These are phyloP conservation scores for Suillus brevipes DNA, from an alignment of 768 basidiomycete genomes.

Conservation along the genomic window DNA sequence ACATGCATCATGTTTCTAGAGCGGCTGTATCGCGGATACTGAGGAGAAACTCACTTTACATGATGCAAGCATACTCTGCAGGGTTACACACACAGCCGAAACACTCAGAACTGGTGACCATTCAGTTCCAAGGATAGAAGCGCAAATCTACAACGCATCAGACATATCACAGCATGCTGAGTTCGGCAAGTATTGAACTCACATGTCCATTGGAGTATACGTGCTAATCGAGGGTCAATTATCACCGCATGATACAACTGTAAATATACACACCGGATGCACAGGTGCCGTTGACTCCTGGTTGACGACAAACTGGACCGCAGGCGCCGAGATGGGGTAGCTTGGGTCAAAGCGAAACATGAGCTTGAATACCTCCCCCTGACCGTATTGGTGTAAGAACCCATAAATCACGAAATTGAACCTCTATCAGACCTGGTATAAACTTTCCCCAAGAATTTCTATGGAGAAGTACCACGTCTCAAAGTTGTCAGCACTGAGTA, in stretches of 20 bases:
- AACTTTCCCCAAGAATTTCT: constrained; percentile 80
- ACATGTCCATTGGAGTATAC: constrained; percentile 90
- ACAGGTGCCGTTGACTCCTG: constrained; percentile 65
- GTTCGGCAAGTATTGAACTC: constrained; percentile 23
- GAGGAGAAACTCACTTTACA: constrained; percentile 64
- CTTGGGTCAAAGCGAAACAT: constrained; percentile 80
- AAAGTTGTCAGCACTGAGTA: constrained; percentile 77
- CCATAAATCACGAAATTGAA: constrained; percentile 7
- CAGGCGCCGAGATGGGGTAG: constrained; percentile 87
- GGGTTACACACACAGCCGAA: constrained; percentile 75
- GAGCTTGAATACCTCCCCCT: constrained; percentile 78
- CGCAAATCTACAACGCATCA: constrained; percentile 65
- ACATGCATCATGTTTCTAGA: neutral
- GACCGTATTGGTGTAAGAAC: neutral
- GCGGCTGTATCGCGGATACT: neutral
- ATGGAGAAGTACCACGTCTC: constrained; percentile 76
- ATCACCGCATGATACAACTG: constrained; percentile 3
- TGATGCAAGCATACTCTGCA: constrained; percentile 91
- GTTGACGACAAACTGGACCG: constrained; percentile 80
- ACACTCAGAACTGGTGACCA: constrained; percentile 91
- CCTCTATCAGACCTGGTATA: constrained; percentile 57
- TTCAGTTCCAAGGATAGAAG: constrained; percentile 84
- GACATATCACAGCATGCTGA: constrained; percentile 15
- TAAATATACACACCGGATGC: constrained; percentile 63
- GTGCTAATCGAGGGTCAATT: constrained; percentile 48